A percentile compares a stretch with the other conserved stretches of the same genome.
phyloP scores from a whole-genome alignment of 2,329 filamentous ascomycete genomes.

The Colletotrichum graminicola region DNA sequence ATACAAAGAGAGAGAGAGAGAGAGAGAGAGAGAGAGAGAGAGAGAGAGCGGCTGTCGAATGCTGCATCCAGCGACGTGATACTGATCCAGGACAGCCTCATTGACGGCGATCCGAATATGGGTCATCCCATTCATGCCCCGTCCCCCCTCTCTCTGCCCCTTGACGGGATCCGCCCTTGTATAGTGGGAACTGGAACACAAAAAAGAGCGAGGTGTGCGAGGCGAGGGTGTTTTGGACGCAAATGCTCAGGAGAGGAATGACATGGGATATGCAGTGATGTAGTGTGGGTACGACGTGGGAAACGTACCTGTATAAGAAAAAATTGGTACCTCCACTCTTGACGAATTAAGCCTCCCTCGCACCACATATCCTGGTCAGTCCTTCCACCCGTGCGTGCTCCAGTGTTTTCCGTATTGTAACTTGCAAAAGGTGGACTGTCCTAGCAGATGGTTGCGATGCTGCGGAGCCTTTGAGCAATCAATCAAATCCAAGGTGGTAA shows the following conservation, averaged over 20 bases:
- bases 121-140: slow-evolving; percentile 25
- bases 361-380: slow-evolving; percentile 1
- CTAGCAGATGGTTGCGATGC: slow-evolving; percentile 11
- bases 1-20: background rate
- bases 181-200: background rate
- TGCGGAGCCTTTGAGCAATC: slow-evolving; percentile 22
- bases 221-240: slow-evolving; percentile 31
- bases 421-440: slow-evolving; percentile 22
- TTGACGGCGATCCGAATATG: slow-evolving; percentile 37
- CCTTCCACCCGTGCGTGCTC: slow-evolving; percentile 28
- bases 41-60: background rate
- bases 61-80: background rate
- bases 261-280: slow-evolving; percentile 38
- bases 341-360: slow-evolving; percentile 35
- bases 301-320: slow-evolving; percentile 1
- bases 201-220: background rate
- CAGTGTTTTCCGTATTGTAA: slow-evolving; percentile 18
- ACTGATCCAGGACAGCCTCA: slow-evolving; percentile 17
- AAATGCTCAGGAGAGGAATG: slow-evolving; percentile 13
- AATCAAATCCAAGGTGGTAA: slow-evolving; percentile 23
- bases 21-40: background rate
- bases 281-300: slow-evolving; percentile 16
- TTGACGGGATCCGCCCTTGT: slow-evolving; percentile 4
- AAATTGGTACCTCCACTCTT: slow-evolving; percentile 20
- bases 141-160: background rate